Percentiles rank a stretch among this genome's conserved stretches.
Conservation (phyloP, 2,329 filamentous ascomycete species). For the Cordyceps javanica region DNA sequence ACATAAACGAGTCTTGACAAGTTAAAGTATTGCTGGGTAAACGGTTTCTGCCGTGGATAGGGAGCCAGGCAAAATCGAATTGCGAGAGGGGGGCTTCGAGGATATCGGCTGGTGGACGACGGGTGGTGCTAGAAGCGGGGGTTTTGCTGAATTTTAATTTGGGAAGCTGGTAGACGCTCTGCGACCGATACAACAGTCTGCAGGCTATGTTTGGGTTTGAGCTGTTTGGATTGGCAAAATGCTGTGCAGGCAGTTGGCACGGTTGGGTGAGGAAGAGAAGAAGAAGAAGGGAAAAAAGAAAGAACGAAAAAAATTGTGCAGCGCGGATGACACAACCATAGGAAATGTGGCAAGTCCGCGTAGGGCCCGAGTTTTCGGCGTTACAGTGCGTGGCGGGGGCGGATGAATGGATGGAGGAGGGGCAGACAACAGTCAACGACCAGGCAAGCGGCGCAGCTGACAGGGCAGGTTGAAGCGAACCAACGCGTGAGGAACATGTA, state of each 20-base stretch:
- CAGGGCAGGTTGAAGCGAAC: neutral
- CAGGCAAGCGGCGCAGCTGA: too few species aligned
- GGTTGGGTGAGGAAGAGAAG: slow-evolving; percentile 11
- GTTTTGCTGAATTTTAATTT: neutral
- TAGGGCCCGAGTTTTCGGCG: slow-evolving; percentile 10
- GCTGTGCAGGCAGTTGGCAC: slow-evolving; percentile 8
- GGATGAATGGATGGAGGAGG: neutral
- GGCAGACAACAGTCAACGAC: too few species aligned
- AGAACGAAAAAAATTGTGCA: slow-evolving; percentile 8
- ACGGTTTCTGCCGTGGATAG: slow-evolving; percentile 8
- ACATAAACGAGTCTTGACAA: slow-evolving; percentile 65
- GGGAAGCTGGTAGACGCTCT: slow-evolving; percentile 1
- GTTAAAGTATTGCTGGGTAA: slow-evolving; percentile 17
- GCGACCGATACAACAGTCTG: slow-evolving; percentile 11
- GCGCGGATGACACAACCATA: slow-evolving; percentile 1
- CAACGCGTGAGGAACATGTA: too few species aligned
- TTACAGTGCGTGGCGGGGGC: neutral
- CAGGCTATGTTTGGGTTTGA: neutral
- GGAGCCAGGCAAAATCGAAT: slow-evolving; percentile 12
- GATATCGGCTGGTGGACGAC: slow-evolving; percentile 2
- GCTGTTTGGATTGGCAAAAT: slow-evolving; percentile 5
- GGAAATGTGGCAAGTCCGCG: slow-evolving; percentile 9
- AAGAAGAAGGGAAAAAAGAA: slow-evolving; percentile 3
- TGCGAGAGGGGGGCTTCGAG: neutral
- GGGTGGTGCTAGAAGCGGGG: slow-evolving; percentile 5